These are phyloP conservation scores for Petasospora rhodanensis DNA, from an alignment of 1,139 yeast species.

Conservation along the genomic window DNA sequence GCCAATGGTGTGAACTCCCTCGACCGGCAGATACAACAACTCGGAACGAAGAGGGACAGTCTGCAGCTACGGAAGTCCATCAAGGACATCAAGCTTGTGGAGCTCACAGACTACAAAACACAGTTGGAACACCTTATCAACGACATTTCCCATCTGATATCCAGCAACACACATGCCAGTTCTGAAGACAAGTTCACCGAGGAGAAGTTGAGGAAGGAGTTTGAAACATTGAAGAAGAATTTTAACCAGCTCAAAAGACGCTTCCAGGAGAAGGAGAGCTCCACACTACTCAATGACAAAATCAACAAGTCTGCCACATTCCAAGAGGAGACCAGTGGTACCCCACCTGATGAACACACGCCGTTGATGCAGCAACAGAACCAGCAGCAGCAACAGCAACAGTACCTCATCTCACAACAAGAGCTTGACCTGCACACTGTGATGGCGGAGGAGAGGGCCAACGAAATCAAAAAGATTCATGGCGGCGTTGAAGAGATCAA, in stretches of 20 bases:
- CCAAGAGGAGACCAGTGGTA: constrained; percentile 7
- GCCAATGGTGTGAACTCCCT: constrained; percentile 46
- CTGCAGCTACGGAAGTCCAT: constrained; percentile 36
- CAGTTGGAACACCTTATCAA: constrained; percentile 32
- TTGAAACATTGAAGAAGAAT: constrained; percentile 35
- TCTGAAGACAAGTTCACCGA: constrained; percentile 31
- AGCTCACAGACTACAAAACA: constrained; percentile 26
- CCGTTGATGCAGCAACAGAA: constrained; percentile 29
- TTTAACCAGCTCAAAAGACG: constrained; percentile 36
- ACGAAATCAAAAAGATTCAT: constrained; percentile 67
- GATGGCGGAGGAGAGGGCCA: constrained; percentile 66
- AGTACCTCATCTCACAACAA: constrained; percentile 46
- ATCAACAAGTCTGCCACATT: constrained; percentile 20
- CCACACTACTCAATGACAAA: constrained; percentile 30
- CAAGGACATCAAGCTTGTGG: constrained; percentile 29
- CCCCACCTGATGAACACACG: constrained; percentile 23
- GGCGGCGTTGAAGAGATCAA: constrained; percentile 81
- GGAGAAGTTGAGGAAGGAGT: constrained; percentile 40
- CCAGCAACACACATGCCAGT: constrained; percentile 11
- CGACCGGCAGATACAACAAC: constrained; percentile 42
- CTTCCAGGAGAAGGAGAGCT: constrained; percentile 33
- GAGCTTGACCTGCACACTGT: constrained; percentile 72
- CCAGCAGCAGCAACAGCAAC: constrained; percentile 32
- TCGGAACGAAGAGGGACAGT: constrained; percentile 57
- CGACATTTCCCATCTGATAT: constrained; percentile 28